Base-by-base conservation (phyloP, 441 rosid genomes). In the Arabidopsis lyrata region DNA sequence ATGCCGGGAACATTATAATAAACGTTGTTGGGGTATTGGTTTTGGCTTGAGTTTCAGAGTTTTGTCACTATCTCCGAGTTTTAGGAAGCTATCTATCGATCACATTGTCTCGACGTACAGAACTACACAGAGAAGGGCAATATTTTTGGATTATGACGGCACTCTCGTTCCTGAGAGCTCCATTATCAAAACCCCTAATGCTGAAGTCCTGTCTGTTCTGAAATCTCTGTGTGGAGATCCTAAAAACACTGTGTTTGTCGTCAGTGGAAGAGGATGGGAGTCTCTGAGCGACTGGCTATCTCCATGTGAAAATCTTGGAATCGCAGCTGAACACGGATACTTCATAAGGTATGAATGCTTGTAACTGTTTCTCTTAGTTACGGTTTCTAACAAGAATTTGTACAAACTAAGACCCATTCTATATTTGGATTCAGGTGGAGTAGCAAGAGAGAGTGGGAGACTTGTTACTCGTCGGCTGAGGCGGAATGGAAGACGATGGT, bases 291-390 rank as follows among this genome's bases (percentile, higher is more conserved):
- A 77, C 8, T 86, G 90, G 86, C 71, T 86, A 62, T 61, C 79
- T 18, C 77, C 73, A 10, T 86, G 90, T 31, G 77, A 77, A 65
- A 80, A 86, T 73, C 72, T 86, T 18, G 90, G 90, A 24, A 81
- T 86, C 34, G 90, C 90, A 15, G 90, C 90, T 13, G 90, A 86
- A 67, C 90, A 86, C 6, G 88, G 90, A 10, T 86, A 83, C 77
- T 84, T 78, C 75, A 58, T 83, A 45, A 86, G 90, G 90, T 84
- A 81, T n/a, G 13, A 24, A 27, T 42, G 69, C 69, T 45, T 7
- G 18, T 16, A 5, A 18, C 8, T 45, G 12, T 18, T 65, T 44
- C 41, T 50, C 9, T 22, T 42, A 49, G 6, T 57, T n/a, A 18
- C 41, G 2, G 42, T 34, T 49, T 63, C 4, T 11, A 8, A 64